Evolutionary conservation across 2,329 filamentous ascomycete genomes (phyloP).

Genomic region (Sporothrix inflata): DNA sequence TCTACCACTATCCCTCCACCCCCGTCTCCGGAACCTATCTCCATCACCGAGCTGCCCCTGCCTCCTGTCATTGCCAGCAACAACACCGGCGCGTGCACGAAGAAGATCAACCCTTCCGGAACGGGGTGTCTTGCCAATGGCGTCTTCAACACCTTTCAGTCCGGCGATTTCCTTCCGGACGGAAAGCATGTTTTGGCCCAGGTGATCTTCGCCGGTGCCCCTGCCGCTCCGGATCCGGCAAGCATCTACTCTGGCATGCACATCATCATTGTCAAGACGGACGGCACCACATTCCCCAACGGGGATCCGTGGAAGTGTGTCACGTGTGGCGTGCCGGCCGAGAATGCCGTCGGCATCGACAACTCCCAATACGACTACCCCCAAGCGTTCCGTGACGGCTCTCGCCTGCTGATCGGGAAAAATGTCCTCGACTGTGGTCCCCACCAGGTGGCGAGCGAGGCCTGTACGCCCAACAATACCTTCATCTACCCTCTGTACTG

Average conservation of each 20-base stretch:
- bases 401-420: conserved; percentile 41
- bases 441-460: conserved; percentile 40
- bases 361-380: conserved; percentile 45
- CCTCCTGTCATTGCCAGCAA: conserved; percentile 42
- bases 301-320: conserved; percentile 54
- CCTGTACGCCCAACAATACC: conserved; percentile 44
- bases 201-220: conserved; percentile 49
- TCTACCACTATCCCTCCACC: not conserved
- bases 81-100: conserved; percentile 41
- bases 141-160: conserved; percentile 19
- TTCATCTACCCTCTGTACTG: conserved; percentile 49
- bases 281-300: conserved; percentile 47
- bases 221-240: conserved; percentile 43
- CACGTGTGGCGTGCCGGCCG: conserved; percentile 47
- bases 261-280: conserved; percentile 48
- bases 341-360: conserved; percentile 38
- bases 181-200: conserved; percentile 47
- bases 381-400: conserved; percentile 47
- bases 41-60: conserved; percentile 43
- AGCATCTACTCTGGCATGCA: conserved; percentile 49
- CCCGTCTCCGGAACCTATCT: conserved; percentile 41
- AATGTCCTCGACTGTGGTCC: conserved; percentile 46
- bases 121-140: conserved; percentile 46
- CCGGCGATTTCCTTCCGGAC: conserved; percentile 47
- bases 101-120: conserved; percentile 40